Conservation (phyloP, 2,329 filamentous ascomycete genomes). For the Aspergillus udagawae region DNA sequence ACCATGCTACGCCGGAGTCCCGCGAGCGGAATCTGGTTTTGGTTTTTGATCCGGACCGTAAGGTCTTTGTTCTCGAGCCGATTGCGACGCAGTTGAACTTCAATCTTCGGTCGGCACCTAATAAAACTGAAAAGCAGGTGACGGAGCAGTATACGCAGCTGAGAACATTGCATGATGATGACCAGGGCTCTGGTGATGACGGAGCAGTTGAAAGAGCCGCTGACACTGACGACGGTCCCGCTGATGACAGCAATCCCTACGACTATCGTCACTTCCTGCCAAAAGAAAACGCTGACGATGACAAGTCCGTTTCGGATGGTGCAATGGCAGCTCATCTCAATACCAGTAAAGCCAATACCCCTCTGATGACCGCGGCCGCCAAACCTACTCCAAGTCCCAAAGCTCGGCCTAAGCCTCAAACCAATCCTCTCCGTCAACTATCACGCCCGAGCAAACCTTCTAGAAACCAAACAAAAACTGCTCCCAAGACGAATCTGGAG, state of each 20-base stretch:
- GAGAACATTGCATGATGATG: constrained; percentile 36
- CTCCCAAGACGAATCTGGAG: constrained; percentile 20
- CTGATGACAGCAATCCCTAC: constrained; percentile 46
- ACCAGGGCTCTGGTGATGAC: constrained; percentile 32
- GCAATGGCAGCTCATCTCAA: constrained; percentile 31
- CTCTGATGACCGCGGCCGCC: constrained; percentile 26
- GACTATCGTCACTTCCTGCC: constrained; percentile 48
- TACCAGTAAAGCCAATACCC: constrained; percentile 32
- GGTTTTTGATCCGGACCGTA: constrained; percentile 69
- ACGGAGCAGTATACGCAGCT: constrained; percentile 66
- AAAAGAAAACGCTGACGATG: constrained; percentile 34
- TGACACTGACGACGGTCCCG: constrained; percentile 41
- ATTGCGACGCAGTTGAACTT: constrained; percentile 80
- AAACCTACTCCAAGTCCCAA: constrained; percentile 25
- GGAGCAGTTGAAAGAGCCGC: constrained; percentile 24
- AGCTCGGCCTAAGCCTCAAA: constrained; percentile 25
- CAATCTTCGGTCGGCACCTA: constrained; percentile 71
- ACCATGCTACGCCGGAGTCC: constrained; percentile 22
- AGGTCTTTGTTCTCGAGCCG: constrained; percentile 77
- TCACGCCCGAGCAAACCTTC: constrained; percentile 20
- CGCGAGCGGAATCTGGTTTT: constrained; percentile 47
- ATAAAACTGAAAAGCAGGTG: constrained; percentile 62
- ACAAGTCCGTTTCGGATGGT: constrained; percentile 31
- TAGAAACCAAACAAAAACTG: constrained; percentile 13
- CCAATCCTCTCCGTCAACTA: constrained; percentile 32